These are phyloP conservation scores for Apiotrichum akiyoshidainum DNA, from an alignment of 1,284 basidiomycete genomes.

Conservation along the genomic window DNA sequence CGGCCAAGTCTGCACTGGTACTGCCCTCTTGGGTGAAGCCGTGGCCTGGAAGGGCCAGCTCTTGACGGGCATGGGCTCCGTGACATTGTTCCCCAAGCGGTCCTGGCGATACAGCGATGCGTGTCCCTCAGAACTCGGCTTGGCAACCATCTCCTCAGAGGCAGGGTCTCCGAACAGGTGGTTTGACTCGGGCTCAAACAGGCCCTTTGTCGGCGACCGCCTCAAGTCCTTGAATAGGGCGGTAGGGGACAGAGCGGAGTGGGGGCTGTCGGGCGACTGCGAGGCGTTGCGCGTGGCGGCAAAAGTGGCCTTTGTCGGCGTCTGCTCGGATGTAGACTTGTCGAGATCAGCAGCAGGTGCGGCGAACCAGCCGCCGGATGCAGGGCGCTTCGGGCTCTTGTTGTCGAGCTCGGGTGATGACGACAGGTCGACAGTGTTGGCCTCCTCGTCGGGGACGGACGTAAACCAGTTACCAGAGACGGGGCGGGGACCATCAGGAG, in stretches of 20 bases:
- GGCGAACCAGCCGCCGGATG: neutral
- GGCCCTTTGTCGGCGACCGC: neutral
- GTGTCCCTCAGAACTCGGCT: slow-evolving; percentile 1
- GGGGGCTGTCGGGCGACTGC: neutral
- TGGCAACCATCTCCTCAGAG: neutral
- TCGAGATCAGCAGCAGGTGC: neutral
- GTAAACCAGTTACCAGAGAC: slow-evolving; percentile 2
- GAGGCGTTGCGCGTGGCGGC: neutral
- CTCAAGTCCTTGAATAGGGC: neutral
- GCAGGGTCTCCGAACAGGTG: neutral
- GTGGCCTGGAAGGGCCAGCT: neutral
- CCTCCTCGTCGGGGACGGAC: neutral
- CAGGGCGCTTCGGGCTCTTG: neutral
- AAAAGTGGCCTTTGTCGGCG: neutral
- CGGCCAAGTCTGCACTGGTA: neutral
- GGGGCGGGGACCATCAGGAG: neutral
- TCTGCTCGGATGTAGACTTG: neutral
- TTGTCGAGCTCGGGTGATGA: neutral
- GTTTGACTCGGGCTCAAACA: no score
- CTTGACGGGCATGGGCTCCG: neutral
- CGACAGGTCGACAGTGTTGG: neutral
- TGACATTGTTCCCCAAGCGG: neutral
- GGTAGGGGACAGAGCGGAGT: neutral
- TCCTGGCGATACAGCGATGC: neutral
- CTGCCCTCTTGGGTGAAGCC: neutral